These are phyloP conservation scores for Plantago elongata DNA, from an alignment of 257 asterid species.

Conservation along the genomic window DNA sequence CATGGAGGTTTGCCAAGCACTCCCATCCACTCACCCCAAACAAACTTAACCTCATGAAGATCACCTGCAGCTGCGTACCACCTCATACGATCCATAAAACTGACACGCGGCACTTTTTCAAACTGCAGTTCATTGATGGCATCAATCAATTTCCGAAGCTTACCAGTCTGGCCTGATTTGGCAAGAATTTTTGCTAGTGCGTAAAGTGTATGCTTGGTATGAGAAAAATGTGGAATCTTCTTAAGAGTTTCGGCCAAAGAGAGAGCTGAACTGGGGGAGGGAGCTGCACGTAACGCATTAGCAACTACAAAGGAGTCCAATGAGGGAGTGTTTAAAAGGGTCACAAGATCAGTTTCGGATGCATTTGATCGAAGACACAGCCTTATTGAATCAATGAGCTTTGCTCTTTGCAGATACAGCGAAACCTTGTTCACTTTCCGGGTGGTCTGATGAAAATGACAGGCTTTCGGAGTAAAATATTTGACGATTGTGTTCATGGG, in stretches of 20 bases:
- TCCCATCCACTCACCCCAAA: constrained; percentile 81
- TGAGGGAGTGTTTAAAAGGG: constrained; percentile 44
- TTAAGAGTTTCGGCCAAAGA: constrained; percentile 55
- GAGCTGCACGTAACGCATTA: constrained; percentile 78
- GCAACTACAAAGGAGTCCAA: constrained; percentile 77
- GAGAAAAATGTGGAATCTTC: constrained; percentile 51
- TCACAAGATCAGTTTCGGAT: constrained; percentile 44
- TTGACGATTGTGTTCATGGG: constrained; percentile 21
- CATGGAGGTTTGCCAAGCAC: constrained; percentile 55
- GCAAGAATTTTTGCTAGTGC: constrained; percentile 83
- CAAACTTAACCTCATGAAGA: constrained; percentile 45
- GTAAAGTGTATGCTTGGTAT: constrained; percentile 63
- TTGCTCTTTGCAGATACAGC: constrained; percentile 75
- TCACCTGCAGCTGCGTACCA: constrained; percentile 78
- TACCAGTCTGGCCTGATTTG: constrained; percentile 52
- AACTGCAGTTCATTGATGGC: constrained; percentile 70
- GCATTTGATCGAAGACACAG: constrained; percentile 63
- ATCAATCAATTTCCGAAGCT: constrained; percentile 55
- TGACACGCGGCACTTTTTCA: constrained; percentile 48
- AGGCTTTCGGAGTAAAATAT: constrained; percentile 30
- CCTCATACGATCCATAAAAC: constrained; percentile 79
- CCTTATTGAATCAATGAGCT: constrained; percentile 74
- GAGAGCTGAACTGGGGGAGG: constrained; percentile 71
- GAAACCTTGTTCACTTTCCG: constrained; percentile 52
- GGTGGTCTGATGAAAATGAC: constrained; percentile 34